phyloP scores from a whole-genome alignment of 192 early-diverging fungal species.

The Pilaira anomala region DNA sequence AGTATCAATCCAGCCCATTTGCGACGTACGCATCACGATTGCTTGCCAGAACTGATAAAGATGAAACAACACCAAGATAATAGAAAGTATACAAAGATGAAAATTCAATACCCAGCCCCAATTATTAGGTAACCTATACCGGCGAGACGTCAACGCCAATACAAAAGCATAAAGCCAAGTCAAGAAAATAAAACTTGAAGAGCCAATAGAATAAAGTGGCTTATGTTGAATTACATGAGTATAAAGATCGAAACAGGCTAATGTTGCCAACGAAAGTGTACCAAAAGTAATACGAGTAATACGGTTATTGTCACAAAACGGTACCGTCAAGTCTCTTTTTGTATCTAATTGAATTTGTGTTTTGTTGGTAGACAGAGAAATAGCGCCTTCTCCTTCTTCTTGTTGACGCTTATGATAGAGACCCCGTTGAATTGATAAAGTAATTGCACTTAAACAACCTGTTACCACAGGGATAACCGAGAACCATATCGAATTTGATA shows the following conservation, averaged over 20 bases:
- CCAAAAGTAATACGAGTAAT: conserved; percentile 4
- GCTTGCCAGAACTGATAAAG: not conserved
- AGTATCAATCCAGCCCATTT: conserved; percentile 1
- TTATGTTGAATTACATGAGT: not conserved
- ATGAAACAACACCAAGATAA: not conserved
- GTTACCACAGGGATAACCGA: not conserved
- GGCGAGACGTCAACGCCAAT: conserved; percentile 13
- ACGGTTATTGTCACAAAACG: not conserved
- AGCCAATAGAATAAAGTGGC: not conserved
- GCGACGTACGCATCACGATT: not conserved
- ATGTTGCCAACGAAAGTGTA: not conserved
- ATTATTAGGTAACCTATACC: conserved; percentile 18
- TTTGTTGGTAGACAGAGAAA: not conserved
- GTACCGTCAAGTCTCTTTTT: not conserved
- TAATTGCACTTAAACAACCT: conserved; percentile 4
- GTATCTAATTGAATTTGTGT: not conserved
- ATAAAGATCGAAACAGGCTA: not conserved
- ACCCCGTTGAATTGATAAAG: conserved; percentile 11
- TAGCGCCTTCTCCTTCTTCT: too few species aligned
- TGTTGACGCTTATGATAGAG: conserved; percentile 7
- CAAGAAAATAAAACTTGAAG: not conserved
- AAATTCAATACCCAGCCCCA: conserved; percentile 36
- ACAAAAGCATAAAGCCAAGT: conserved; percentile 28
- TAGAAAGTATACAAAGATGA: conserved; percentile 23
- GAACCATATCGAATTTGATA: conserved; percentile 1